Conservation (phyloP, 192 early-diverging fungal species). For the Diversispora eburnea region DNA sequence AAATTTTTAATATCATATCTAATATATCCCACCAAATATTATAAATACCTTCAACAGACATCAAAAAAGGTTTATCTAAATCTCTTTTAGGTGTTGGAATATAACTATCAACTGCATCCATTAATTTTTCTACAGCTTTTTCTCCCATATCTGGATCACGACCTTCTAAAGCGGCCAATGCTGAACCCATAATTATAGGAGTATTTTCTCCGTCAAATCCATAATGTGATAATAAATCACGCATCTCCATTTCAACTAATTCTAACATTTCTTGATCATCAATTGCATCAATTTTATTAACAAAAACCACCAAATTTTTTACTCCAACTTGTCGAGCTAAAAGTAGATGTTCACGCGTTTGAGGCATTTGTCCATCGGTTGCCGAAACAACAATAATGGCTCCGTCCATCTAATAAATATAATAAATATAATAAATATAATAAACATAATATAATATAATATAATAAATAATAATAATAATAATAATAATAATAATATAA, state of each 20-base stretch:
- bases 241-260: constrained; percentile 99
- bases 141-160: constrained; percentile 88
- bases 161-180: constrained; percentile 91
- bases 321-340: constrained; percentile 96
- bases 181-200: constrained; percentile 90
- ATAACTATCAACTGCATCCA: constrained; percentile 86
- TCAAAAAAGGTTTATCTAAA: constrained; percentile 98
- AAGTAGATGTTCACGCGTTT: constrained; percentile 97
- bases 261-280: constrained; percentile 98
- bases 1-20: not conserved
- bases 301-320: constrained; percentile 87
- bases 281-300: constrained; percentile 98
- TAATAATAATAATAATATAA: too few relatives aligned
- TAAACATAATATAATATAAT: too few relatives aligned
- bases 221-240: constrained; percentile 87
- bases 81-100: constrained; percentile 92
- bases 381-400: constrained; percentile 98
- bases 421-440: not conserved
- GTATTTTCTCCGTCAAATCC: constrained; percentile 88
- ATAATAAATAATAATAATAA: too few relatives aligned
- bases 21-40: not conserved
- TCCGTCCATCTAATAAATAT: constrained; percentile 73
- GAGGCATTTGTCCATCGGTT: constrained; percentile 98
- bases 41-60: constrained; percentile 83
- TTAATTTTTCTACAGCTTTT: constrained; percentile 84